Conservation (phyloP, 208 protist species). For the Wallacemonas sp. region DNA sequence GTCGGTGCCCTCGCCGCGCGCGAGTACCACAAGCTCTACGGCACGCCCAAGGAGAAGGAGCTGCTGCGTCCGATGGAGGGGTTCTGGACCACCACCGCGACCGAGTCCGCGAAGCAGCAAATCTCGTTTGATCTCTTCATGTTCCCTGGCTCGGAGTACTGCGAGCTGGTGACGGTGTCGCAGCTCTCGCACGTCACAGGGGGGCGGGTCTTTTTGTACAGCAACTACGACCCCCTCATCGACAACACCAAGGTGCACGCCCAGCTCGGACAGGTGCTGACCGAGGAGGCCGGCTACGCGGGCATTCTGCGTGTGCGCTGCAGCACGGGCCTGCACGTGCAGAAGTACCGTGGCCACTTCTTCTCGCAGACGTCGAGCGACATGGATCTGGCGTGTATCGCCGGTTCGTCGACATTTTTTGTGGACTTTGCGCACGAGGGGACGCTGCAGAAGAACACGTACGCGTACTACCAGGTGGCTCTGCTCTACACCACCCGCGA, state of each 20-base stretch:
- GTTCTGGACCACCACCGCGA: slow-evolving; percentile 82
- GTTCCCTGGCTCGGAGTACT: slow-evolving; percentile 67
- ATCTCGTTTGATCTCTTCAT: slow-evolving; percentile 92
- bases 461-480: slow-evolving; percentile 89
- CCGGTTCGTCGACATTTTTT: slow-evolving; percentile 79
- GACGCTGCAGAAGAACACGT: slow-evolving; percentile 58
- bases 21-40: slow-evolving; percentile 85
- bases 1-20: slow-evolving; percentile 68
- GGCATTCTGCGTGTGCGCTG: slow-evolving; percentile 92
- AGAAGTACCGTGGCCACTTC: slow-evolving; percentile 89
- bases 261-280: slow-evolving; percentile 51
- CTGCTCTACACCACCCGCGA: slow-evolving; percentile 92
- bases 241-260: slow-evolving; percentile 70
- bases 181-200: slow-evolving; percentile 83
- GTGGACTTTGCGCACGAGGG: slow-evolving; percentile 93
- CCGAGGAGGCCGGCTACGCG: slow-evolving; percentile 88
- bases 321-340: slow-evolving; percentile 78
- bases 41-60: slow-evolving; percentile 89
- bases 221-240: slow-evolving; percentile 68
- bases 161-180: slow-evolving; percentile 88
- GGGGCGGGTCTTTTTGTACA: slow-evolving; percentile 72
- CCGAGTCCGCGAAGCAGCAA: slow-evolving; percentile 66
- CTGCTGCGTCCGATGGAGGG: slow-evolving; percentile 75
- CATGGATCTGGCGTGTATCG: slow-evolving; percentile 88
- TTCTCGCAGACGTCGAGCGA: slow-evolving; percentile 77